A percentile compares a stretch with the other conserved stretches of the same genome.
phyloP scores from a whole-genome alignment of 345 rosid genomes.

The Rubroshorea leprosula region DNA sequence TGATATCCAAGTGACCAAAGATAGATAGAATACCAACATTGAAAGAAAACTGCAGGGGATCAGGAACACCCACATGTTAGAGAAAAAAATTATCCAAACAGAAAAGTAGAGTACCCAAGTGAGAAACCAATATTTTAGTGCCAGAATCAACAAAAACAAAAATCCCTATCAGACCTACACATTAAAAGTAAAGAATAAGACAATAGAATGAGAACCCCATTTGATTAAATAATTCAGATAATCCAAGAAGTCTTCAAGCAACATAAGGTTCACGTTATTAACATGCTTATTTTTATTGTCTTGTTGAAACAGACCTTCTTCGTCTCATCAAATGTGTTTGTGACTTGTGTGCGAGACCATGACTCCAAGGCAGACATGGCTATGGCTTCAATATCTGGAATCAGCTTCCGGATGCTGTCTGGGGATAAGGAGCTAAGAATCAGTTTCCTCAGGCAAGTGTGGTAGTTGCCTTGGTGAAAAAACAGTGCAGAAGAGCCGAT shows the following conservation, averaged over 20 bases:
- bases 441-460: conserved; percentile 55
- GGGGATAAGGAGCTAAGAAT: conserved; percentile 59
- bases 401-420: conserved; percentile 44
- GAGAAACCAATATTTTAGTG: background rate
- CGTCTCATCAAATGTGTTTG: conserved; percentile 66
- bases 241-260: background rate
- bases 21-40: conserved; percentile 67
- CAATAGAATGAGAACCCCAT: background rate
- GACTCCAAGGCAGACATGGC: conserved; percentile 51
- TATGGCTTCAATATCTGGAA: conserved; percentile 50
- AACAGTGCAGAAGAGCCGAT: conserved; percentile 79
- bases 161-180: conserved; percentile 2
- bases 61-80: conserved; percentile 14
- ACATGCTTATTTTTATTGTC: background rate
- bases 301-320: conserved; percentile 70
- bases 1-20: conserved; percentile 56
- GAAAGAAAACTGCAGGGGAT: conserved; percentile 52
- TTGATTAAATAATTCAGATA: too few species aligned
- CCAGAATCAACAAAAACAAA: conserved; percentile 3
- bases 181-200: conserved; percentile 5
- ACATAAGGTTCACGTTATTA: conserved; percentile 3
- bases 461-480: conserved; percentile 79
- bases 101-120: background rate
- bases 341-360: conserved; percentile 33
- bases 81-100: conserved; percentile 9